Evolutionary conservation across 179 eudicot species (phyloP).

Genomic region (Spergularia azorica): DNA sequence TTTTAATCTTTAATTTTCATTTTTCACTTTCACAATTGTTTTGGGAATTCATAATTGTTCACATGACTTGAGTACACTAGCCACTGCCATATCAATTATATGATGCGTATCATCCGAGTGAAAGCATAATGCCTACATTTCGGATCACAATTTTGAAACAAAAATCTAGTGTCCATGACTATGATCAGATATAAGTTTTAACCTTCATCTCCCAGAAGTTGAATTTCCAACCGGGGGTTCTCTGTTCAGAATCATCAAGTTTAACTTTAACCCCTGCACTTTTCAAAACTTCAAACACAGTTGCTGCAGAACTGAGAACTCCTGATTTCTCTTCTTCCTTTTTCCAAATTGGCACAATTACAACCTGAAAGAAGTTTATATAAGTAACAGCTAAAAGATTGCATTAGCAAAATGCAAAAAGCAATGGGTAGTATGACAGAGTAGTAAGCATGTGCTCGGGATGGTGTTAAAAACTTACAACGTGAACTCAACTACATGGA

Average conservation of each 20-base stretch:
- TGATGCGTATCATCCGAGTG: background rate
- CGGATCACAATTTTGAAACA: background rate
- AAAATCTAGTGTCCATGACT: constrained; percentile 6
- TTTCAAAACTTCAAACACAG: constrained; percentile 59
- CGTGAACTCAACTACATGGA: too few relatives aligned
- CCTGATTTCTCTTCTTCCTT: constrained; percentile 78
- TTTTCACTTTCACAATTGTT: background rate
- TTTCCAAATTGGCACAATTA: constrained; percentile 95
- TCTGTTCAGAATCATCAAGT: constrained; percentile 88
- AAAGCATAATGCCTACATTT: background rate
- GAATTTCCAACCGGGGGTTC: constrained; percentile 99
- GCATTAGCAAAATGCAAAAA: background rate
- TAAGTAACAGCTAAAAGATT: constrained; percentile 3
- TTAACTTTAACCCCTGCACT: constrained; percentile 79
- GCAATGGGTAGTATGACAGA: background rate
- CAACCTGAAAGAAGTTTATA: constrained; percentile 50
- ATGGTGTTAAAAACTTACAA: too few relatives aligned
- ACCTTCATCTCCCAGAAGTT: constrained; percentile 99
- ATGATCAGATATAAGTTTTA: constrained; percentile 13
- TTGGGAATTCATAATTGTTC: background rate
- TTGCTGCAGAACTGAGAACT: constrained; percentile 69
- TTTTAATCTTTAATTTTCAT: background rate
- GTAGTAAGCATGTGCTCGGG: too few relatives aligned
- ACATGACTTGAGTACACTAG: background rate
- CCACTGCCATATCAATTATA: background rate